Evolutionary conservation across 768 basidiomycete genomes (phyloP), one percentile per base, ranked within the genome.

Genomic region (Russula brevipes): DNA sequence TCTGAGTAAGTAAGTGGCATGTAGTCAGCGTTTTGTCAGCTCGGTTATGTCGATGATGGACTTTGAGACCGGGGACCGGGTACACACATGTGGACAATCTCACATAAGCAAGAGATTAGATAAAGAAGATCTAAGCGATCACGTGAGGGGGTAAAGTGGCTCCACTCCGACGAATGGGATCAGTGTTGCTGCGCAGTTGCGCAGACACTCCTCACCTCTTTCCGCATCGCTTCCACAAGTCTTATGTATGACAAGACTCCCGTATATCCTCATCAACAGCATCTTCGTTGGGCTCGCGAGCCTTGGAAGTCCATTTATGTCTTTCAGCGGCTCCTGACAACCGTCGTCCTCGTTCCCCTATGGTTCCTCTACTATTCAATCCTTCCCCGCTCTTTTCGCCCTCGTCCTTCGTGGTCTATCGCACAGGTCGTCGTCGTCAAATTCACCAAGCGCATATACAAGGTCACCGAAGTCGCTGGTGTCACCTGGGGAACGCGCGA

Each of bases 401-500:
- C 82, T n/a, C 76, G 82, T 4, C 67, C 74, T 24, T 81, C 80
- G 0, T 83, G 82, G 81, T 77, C 76, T 9, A 64, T 84, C 45
- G 73, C 74, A 33, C 81, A 82, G 70, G 76, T 81, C 46, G 70
- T 84, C 65, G 73, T 78, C 59, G 80, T 82, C 67, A 79, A 80
- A 65, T 84, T 82, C 67, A 82, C 78, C 0, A 76, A 80, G 41
- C 76, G 82, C 41, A 78, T 84, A 11, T 81, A 75, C 76, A 79
- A 76, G 66, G 78, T 84, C 56, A 81, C 81, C 12, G 81, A 84
- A 66, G 78, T 81, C 16, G 82, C 82, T 41, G 82, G 82, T 31
- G 81, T 84, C 19, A 82, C 81, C 9, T 82, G 80, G 78, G 77
- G 77, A 45, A 82, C 81, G 3, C 74, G 79, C 17, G 74, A 81